A percentile compares a stretch with the other conserved stretches of the same genome.
Conservation (phyloP, 164 flowering plant species). For the Vitis riparia region DNA sequence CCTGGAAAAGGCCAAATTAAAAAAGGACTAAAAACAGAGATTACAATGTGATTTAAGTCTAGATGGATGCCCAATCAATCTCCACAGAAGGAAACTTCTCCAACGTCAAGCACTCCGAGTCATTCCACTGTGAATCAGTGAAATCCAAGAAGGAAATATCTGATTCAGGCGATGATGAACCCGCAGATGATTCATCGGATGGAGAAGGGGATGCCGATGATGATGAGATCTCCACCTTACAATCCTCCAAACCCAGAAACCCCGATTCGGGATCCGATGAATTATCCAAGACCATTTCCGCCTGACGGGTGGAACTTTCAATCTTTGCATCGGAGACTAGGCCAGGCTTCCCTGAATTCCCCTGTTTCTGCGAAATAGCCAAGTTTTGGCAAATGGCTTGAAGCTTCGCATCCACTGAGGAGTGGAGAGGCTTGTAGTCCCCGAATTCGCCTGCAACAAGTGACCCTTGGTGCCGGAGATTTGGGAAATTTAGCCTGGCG, state of each 20-base stretch:
- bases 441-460: slow-evolving; percentile 24
- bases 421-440: slow-evolving; percentile 51
- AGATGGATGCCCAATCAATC: slow-evolving; percentile 53
- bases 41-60: neutral
- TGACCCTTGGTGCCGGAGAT: slow-evolving; percentile 32
- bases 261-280: slow-evolving; percentile 7
- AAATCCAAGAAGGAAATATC: slow-evolving; percentile 42
- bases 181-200: slow-evolving; percentile 19
- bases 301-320: neutral
- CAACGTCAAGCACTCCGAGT: slow-evolving; percentile 32
- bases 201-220: slow-evolving; percentile 15
- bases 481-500: slow-evolving; percentile 60
- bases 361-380: slow-evolving; percentile 34
- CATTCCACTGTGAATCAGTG: slow-evolving; percentile 35
- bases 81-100: slow-evolving; percentile 54
- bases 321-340: slow-evolving; percentile 1
- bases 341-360: slow-evolving; percentile 24
- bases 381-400: slow-evolving; percentile 56
- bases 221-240: slow-evolving; percentile 23
- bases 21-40: neutral
- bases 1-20: neutral
- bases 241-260: slow-evolving; percentile 3
- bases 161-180: slow-evolving; percentile 43
- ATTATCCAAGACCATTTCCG: neutral
- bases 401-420: slow-evolving; percentile 67